phyloP scores from a whole-genome alignment of 2,329 filamentous ascomycete species.

The Colletotrichum acutatum region DNA sequence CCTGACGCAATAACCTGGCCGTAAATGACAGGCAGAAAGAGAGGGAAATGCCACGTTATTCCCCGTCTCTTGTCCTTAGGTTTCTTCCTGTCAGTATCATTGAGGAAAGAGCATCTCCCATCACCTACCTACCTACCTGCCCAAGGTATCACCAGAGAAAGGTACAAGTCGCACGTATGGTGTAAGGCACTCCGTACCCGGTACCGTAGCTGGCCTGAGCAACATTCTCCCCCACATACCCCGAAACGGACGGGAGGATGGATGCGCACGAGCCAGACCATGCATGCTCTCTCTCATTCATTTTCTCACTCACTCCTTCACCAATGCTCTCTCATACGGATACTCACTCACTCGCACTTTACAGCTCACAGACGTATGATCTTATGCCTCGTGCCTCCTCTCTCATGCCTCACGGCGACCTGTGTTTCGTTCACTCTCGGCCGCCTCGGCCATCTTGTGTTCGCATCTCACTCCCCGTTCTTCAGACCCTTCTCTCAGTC shows the following conservation, averaged over 20 bases:
- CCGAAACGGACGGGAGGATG: conserved; percentile 32
- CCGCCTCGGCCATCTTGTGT: background rate
- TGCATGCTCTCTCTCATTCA: background rate
- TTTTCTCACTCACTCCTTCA: background rate
- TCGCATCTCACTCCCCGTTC: background rate
- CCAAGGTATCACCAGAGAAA: too few relatives aligned
- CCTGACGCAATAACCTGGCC: background rate
- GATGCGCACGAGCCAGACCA: conserved; percentile 15
- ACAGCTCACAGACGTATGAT: background rate
- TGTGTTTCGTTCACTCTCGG: background rate
- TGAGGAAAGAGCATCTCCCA: background rate
- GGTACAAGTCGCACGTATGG: background rate
- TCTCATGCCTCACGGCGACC: background rate
- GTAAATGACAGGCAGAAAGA: background rate
- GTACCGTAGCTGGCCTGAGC: background rate
- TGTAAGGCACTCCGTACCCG: background rate
- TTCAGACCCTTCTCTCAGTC: background rate
- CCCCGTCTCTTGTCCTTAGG: background rate
- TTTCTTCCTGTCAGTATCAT: background rate
- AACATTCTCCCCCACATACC: conserved; percentile 21
- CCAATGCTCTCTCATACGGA: background rate
- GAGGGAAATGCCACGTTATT: background rate
- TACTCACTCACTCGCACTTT: background rate
- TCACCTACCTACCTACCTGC: too few relatives aligned
- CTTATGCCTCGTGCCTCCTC: background rate